Evolutionary conservation across 2,329 filamentous ascomycete species (phyloP), one percentile per base, ranked within the genome.

Genomic region (Drechmeria coniospora): DNA sequence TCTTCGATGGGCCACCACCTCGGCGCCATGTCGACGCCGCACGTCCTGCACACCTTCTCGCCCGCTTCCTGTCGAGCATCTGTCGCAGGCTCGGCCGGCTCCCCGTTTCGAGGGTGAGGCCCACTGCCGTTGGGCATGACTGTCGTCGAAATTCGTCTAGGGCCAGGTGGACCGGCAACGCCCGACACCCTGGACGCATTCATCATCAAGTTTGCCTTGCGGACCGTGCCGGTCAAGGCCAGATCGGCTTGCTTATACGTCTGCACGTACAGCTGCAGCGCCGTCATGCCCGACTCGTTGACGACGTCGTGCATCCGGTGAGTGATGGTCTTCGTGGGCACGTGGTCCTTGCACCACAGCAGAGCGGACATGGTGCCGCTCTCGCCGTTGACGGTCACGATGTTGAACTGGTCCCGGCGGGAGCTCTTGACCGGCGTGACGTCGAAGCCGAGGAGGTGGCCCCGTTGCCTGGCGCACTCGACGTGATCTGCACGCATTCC

Each of bases 221-320:
- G 78, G 14, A 90, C 82, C 12, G 87, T 94, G 16, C 90, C 90
- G 3, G 86, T 94, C 41, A 94, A 59, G 3, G 80, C 73, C 22
- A 87, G 67, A 47, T 98, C 90, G 7, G 90, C 87, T 54, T 95
- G 87, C 53, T 98, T 98, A 61, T 83, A 94, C 32, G 77, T 84
- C 39, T 78, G 77, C 24, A 79, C 81, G 48, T 80, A 98, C 15
- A 92, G 63, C 49, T 94, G 84, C 27, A 98, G 57, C 8, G 81
- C 83, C 41, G 76, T 92, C 29, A 74, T 54, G n/a, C 74, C 74
- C n/a, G 63, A 62, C 13, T 78, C 73, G 30, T 77, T 73, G 8
- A 79, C 74, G 14, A 69, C 49, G 38, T 94, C 84, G 36, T 80
- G 68, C 61, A 94, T 82, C 8, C 64, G 68, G 52, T 95, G 81